Conservation (phyloP, 2,329 filamentous ascomycete genomes). For the Aspergillus amoenus region DNA sequence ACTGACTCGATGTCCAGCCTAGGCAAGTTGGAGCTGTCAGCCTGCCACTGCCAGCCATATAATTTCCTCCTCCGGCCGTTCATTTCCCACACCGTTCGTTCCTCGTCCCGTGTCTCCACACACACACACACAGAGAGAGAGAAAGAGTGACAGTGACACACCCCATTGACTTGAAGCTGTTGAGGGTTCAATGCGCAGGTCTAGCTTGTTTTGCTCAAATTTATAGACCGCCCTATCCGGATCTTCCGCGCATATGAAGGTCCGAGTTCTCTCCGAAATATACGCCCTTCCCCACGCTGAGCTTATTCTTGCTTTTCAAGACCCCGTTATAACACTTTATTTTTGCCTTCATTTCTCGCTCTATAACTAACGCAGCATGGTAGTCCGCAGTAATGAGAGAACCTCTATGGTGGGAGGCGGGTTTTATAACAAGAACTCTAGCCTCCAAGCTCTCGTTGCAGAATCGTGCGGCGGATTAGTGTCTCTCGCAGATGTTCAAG, state of each 20-base stretch:
- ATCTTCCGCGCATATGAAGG: not conserved
- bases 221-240: not conserved
- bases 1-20: not conserved
- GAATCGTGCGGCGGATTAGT: slow-evolving; percentile 3
- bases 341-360: not conserved
- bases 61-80: not conserved
- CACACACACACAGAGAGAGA: not conserved
- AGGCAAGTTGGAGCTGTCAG: not conserved
- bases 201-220: not conserved
- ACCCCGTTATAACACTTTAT: not conserved
- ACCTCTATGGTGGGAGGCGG: slow-evolving; percentile 8
- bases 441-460: slow-evolving; percentile 3
- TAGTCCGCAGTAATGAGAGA: not conserved
- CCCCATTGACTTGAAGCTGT: not conserved
- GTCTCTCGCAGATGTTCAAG: not conserved
- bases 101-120: not conserved
- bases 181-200: not conserved
- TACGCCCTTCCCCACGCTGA: not conserved
- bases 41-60: not conserved
- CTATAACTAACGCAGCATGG: not conserved
- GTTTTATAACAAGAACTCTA: slow-evolving; percentile 8
- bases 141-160: no score
- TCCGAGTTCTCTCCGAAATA: not conserved
- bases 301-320: not conserved
- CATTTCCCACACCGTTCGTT: not conserved